Base-by-base conservation (phyloP, 163 green algal species). In the Scenedesmus sp. region DNA sequence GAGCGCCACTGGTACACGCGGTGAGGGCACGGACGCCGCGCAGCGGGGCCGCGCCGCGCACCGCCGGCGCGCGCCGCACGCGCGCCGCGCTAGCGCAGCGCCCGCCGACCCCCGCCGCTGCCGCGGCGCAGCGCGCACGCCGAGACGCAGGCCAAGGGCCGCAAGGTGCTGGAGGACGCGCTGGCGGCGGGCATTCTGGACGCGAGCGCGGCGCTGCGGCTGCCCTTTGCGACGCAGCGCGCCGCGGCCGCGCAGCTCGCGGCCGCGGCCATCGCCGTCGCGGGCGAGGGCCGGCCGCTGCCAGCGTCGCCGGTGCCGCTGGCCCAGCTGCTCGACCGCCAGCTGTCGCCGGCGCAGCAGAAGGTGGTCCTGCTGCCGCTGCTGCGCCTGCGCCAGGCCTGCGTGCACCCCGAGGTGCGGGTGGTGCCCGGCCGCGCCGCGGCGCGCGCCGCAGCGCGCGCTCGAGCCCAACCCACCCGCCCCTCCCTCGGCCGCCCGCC, bases 341-440 rank as follows among this genome's bases (percentile, higher is more conserved):
- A 72, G 33, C 83, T 94, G 60, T 89, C 84, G 2, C 42, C 39
- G 5, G 39, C 34, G 4, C 91, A 97, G 71, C 87, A 90, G 63
- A 77, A 84, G 20, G 84, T 83, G 51, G 45, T 98, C 67, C 84
- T 97, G 64, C 63, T 73, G 45, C 87, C 89, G 36, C 84, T 98
- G 82, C 84, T 97, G 65, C 83, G 89, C 28, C 87, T 98, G 78
- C 87, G 95, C 20, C 95, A 98, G 82, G 95, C 95, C 9, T 97
- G 91, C 85, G 95, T 91, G 85, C 95, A 98, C 80, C 95, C 95
- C 2, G 93, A 98, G 89, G 90, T 95, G n/a, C 57, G 54, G 45
- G 22, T 18, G 54, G 34, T 24, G 31, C 26, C 10, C 10, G 39
- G 10, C 7, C 39, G 39, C 39, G 39, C 7, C 39, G 10, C n/a